Evolutionary conservation across 78 protist species (phyloP), one percentile per base, ranked within the genome.

Genomic region (Dictyostelium firmibasis): DNA sequence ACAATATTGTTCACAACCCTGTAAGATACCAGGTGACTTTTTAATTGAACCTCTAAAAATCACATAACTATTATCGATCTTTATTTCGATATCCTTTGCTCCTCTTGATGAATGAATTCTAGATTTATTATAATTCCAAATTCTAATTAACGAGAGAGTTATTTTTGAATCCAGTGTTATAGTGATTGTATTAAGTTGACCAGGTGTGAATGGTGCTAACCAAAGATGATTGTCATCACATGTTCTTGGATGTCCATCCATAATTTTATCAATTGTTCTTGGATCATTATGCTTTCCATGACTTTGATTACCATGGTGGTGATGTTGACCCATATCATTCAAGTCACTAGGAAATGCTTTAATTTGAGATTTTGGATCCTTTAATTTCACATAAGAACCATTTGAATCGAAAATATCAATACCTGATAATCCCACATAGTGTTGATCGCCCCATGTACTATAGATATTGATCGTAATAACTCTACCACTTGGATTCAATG

Each of bases 51-150:
- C 98, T 44, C 81, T 47, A 79, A 97, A 97, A 2, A 98, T 67
- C 10, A 72, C 20, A 31, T 29, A 60, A 25, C 18, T n/a, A 36
- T 64, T 92, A 78, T 97, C 99, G 25, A 97, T 82, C 14, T 23
- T 25, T 3, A 97, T 64, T 44, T 91, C 94, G 2, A 91, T 86
- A 10, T 75, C 76, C 23, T 83, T 83, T 27, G 77, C 97, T 7
- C 97, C 99, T 11, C 97, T 84, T 41, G 53, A 86, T 2, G 96
- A 74, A 75, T 93, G 93, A 20, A 89, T 85, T 36, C 98, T 95
- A 20, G 96, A 86, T 76, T 97, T 93, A 91, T 97, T 97, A 92
- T 97, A 97, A 84, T 97, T 97, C 97, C 97, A 97, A 23, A 96
- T 43, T 50, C 97, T 93, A 33, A 97, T 41, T 43, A 82, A 31